Conservation (phyloP, 1,139 yeast genomes). For the Scheffersomyces insectosa region DNA sequence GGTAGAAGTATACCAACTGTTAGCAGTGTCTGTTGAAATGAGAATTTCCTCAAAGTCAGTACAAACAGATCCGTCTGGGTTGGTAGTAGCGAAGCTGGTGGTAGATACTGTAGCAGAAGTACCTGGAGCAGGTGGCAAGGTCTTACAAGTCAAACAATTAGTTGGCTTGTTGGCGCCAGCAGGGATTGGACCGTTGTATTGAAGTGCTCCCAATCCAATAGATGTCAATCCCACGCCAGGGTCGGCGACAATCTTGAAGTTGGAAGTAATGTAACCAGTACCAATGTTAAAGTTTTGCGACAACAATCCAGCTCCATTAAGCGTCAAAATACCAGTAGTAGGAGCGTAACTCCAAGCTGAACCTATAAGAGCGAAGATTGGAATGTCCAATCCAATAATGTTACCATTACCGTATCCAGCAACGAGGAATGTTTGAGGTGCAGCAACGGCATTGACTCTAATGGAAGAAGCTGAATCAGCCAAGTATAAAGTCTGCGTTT, state of each 20-base stretch:
- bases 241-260: constrained; percentile 14
- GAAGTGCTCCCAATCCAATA: constrained; percentile 10
- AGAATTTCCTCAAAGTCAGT: background rate
- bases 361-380: constrained; percentile 15
- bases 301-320: constrained; percentile 4
- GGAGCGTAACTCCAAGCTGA: constrained; percentile 9
- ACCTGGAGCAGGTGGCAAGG: background rate
- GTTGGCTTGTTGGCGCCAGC: constrained; percentile 13
- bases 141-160: constrained; percentile 16
- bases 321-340: constrained; percentile 16
- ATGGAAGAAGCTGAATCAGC: constrained; percentile 18
- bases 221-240: constrained; percentile 11
- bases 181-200: constrained; percentile 18
- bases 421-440: constrained; percentile 24
- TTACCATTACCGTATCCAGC: constrained; percentile 36
- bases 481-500: constrained; percentile 25
- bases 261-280: constrained; percentile 16
- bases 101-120: constrained; percentile 4
- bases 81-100: background rate
- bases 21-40: background rate
- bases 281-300: constrained; percentile 19
- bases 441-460: constrained; percentile 18
- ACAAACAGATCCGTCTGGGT: background rate
- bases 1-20: background rate
- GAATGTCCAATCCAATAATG: constrained; percentile 20